Conservation (phyloP, 1,139 yeast genomes). For the Geotrichum reessii region DNA sequence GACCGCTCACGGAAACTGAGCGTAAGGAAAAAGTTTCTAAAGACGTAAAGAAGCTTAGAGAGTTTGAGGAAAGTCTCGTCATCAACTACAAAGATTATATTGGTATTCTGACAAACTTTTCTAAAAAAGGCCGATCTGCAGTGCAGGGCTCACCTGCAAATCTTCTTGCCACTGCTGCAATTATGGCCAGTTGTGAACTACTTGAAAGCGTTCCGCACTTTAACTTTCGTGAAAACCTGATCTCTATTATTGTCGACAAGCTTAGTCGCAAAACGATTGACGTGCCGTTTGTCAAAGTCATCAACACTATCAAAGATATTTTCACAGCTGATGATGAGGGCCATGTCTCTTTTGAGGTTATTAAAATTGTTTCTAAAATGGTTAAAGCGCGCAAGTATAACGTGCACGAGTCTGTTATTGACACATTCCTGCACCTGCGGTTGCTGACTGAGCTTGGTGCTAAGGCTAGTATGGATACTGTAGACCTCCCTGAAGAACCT, state of each 20-base stretch:
- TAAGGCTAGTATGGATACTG: conserved; percentile 55
- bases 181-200: conserved; percentile 77
- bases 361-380: conserved; percentile 61
- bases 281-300: conserved; percentile 51
- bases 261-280: conserved; percentile 30
- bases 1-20: conserved; percentile 77
- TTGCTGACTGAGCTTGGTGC: conserved; percentile 63
- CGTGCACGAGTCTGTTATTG: conserved; percentile 78
- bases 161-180: conserved; percentile 52
- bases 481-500: conserved; percentile 42
- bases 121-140: conserved; percentile 26
- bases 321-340: conserved; percentile 72
- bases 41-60: conserved; percentile 71
- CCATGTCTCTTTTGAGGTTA: conserved; percentile 68
- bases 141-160: conserved; percentile 37
- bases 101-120: conserved; percentile 41
- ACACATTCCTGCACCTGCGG: conserved; percentile 64
- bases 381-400: conserved; percentile 68
- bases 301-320: conserved; percentile 59
- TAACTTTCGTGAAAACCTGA: conserved; percentile 69
- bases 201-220: conserved; percentile 66
- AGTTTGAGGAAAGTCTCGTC: conserved; percentile 73
- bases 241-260: conserved; percentile 56
- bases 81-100: conserved; percentile 65
- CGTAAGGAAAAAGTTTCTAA: conserved; percentile 73